Evolutionary conservation across 2,329 filamentous ascomycete genomes (phyloP).

Genomic region (Neurospora sp.): DNA sequence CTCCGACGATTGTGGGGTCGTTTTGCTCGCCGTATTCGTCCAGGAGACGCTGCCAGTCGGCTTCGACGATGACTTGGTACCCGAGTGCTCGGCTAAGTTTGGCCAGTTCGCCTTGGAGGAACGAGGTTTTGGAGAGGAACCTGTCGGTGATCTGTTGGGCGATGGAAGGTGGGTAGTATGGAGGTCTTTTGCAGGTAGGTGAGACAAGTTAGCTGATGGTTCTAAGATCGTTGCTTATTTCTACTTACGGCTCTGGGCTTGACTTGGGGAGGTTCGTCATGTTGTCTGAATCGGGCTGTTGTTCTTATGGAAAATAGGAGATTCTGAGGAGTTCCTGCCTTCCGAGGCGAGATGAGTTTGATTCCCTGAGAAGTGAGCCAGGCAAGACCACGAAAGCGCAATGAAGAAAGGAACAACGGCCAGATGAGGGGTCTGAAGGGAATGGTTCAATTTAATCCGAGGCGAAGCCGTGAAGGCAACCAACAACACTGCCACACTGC

Average conservation of each 20-base stretch:
- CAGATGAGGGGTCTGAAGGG: background rate
- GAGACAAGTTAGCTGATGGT: no score
- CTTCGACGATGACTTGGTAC: slow-evolving; percentile 27
- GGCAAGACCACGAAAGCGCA: background rate
- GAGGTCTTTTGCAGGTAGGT: no score
- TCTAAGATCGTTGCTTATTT: no score
- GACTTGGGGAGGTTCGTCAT: background rate
- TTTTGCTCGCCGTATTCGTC: slow-evolving; percentile 22
- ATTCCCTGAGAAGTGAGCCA: background rate
- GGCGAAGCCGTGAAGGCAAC: background rate
- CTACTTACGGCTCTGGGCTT: background rate
- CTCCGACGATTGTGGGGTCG: background rate
- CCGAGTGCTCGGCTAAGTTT: slow-evolving; percentile 27
- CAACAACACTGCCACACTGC: background rate
- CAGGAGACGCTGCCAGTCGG: slow-evolving; percentile 34
- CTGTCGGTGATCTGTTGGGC: background rate
- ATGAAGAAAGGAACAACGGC: background rate
- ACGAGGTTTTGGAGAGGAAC: accelerated
- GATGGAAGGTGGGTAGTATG: background rate
- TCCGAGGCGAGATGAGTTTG: background rate
- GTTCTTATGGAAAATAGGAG: no score
- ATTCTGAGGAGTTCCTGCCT: no score
- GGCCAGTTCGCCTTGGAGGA: background rate
- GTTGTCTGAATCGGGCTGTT: no score
- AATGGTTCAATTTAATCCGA: background rate